Evolutionary conservation across 1,139 yeast genomes (phyloP), one percentile per base, ranked within the genome.

Genomic region (Yamadazyma friedrichii): DNA sequence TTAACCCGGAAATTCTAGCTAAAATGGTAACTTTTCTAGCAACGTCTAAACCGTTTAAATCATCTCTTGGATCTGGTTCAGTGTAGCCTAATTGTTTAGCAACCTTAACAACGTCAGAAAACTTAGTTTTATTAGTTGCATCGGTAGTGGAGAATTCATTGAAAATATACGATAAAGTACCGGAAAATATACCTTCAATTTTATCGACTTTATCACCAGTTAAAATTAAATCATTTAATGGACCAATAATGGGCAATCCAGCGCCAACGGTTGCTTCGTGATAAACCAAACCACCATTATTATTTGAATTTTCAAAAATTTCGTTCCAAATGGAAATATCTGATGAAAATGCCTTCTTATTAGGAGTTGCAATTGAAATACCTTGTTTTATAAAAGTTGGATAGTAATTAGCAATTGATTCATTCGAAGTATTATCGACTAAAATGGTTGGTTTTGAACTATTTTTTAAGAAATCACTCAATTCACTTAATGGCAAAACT

Each of bases 221-320:
- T 48, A 78, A 76, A 37, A 93, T 75, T 64, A 93, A 75, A 62
- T 93, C 98, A 58, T 82, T 84, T 58, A 93, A 73, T 42, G 97
- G 88, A 38, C 89, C 84, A 54, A 93, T 82, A 49, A 93, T 81
- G 46, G 99, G 99, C 60, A 94, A 76, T 42, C 98, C 99, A 32
- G 98, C 98, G 58, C 98, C 98, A 43, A 93, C 98, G n/a, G 98
- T 88, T 39, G 98, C 95, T 73, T 94, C 98, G 59, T 93, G 98
- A 72, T 88, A 91, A 35, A 89, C 95, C 49, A 91, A 74, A 30
- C 95, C 95, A 39, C 84, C 86, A 36, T 74, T 70, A 10, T 72
- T 62, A 36, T 74, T 73, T 31, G 80, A 70, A 42, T 62, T 67
- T 31, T 68, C 62, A 56, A 87, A 88, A 42, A 94, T 81, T 41